A percentile compares a stretch with the other conserved stretches of the same genome.
Conservation (phyloP, 306 rosid species). For the Cucurbita argyrosperma region DNA sequence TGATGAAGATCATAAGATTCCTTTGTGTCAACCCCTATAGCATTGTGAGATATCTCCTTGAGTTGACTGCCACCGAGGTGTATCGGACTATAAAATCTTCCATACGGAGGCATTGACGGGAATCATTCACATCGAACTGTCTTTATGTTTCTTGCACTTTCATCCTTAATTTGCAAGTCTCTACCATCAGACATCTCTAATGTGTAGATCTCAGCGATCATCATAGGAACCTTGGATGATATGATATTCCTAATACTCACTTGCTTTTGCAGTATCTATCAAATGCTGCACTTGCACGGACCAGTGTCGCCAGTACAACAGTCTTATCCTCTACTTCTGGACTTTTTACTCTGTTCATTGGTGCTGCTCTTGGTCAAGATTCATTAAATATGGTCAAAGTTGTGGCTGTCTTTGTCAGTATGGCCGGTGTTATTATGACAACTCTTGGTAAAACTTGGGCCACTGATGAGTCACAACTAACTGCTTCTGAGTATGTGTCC, state of each 20-base stretch:
- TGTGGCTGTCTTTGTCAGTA: conserved; percentile 83
- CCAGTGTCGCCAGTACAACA: conserved; percentile 97
- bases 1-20: background rate
- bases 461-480: conserved; percentile 44
- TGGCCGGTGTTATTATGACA: conserved; percentile 94
- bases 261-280: conserved; percentile 67
- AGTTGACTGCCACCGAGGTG: background rate
- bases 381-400: conserved; percentile 64
- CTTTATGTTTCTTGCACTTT: background rate
- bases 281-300: conserved; percentile 95
- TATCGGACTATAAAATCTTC: background rate
- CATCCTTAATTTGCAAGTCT: background rate
- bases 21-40: background rate
- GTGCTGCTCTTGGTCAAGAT: conserved; percentile 79
- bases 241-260: conserved; percentile 3
- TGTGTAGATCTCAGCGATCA: too few relatives aligned
- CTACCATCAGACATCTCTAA: too few relatives aligned
- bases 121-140: background rate
- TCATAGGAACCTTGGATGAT: background rate
- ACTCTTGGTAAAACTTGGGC: conserved; percentile 97
- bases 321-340: conserved; percentile 97
- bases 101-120: background rate
- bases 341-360: conserved; percentile 89
- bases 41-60: background rate
- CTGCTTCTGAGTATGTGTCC: conserved; percentile 39